Conservation (phyloP, 352 stramenopile species). For the Phytopythium delawarense region DNA sequence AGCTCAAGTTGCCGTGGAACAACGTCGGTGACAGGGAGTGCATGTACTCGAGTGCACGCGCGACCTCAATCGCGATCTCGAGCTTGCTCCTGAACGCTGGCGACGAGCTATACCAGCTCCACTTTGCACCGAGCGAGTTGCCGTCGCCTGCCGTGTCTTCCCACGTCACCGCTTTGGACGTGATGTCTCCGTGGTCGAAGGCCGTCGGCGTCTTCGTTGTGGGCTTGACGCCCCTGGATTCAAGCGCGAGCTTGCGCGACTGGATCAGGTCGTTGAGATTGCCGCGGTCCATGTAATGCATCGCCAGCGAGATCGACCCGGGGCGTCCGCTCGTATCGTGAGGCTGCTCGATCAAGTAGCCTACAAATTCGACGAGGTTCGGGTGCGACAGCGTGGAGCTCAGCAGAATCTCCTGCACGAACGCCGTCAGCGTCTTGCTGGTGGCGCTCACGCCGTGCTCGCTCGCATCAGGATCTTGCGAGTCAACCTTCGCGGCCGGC, state of each 20-base stretch:
- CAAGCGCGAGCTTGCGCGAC: conserved; percentile 17
- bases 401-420: conserved; percentile 24
- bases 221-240: background rate
- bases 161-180: conserved; percentile 14
- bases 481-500: background rate
- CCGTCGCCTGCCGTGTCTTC: conserved; percentile 10
- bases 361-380: conserved; percentile 24
- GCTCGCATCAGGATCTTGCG: background rate
- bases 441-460: background rate
- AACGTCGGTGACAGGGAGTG: conserved; percentile 35
- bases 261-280: conserved; percentile 38
- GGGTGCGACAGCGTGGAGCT: conserved; percentile 23
- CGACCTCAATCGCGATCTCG: conserved; percentile 34
- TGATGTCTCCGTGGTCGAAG: background rate
- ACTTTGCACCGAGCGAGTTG: conserved; percentile 8
- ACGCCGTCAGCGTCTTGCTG: conserved; percentile 12
- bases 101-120: conserved; percentile 26
- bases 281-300: conserved; percentile 32
- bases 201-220: background rate
- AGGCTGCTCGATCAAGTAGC: conserved; percentile 15
- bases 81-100: conserved; percentile 30
- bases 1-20: conserved; percentile 42
- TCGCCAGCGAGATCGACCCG: conserved; percentile 26
- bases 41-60: conserved; percentile 36
- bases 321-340: background rate